Percentiles rank a stretch among this genome's conserved stretches.
Evolutionary conservation across 768 basidiomycete species (phyloP).

Genomic region (Rhizopogon roseolus): DNA sequence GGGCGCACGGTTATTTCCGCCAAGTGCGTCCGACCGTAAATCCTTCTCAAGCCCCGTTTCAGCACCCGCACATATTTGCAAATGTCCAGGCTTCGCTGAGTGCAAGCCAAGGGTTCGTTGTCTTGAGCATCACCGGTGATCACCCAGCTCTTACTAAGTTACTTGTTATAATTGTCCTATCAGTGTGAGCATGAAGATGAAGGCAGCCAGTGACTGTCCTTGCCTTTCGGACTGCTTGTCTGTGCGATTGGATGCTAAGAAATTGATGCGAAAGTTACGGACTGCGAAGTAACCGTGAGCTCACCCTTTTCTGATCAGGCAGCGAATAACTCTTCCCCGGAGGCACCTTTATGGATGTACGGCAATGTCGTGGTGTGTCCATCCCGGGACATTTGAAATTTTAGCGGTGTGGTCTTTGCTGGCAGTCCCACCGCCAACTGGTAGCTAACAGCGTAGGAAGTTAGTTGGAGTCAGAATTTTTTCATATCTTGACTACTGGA

Average conservation of each 20-base stretch:
- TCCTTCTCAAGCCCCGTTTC: neutral
- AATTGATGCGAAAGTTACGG: conserved; percentile 6
- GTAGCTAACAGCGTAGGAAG: too few relatives aligned
- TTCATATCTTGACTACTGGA: conserved; percentile 1
- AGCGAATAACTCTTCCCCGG: neutral
- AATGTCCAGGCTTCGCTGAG: neutral
- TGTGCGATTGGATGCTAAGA: neutral
- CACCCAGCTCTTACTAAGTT: too few relatives aligned
- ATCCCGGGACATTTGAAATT: conserved; percentile 3
- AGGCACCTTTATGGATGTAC: neutral
- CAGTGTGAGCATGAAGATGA: neutral
- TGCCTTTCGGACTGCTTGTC: neutral
- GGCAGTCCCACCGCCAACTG: neutral
- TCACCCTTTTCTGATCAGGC: neutral
- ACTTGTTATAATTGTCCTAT: neutral
- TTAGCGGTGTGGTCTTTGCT: neutral
- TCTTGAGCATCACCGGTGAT: neutral
- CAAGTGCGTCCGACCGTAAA: conserved; percentile 1
- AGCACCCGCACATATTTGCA: neutral
- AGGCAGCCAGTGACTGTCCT: neutral
- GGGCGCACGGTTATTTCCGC: neutral
- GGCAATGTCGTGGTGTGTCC: neutral
- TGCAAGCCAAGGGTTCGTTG: neutral
- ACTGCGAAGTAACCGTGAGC: conserved; percentile 5
- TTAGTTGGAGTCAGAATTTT: neutral